Evolutionary conservation across 805 yeast genomes (phyloP), one percentile per base, ranked within the genome.

Genomic region (Lipomyces yamanashiensis): DNA sequence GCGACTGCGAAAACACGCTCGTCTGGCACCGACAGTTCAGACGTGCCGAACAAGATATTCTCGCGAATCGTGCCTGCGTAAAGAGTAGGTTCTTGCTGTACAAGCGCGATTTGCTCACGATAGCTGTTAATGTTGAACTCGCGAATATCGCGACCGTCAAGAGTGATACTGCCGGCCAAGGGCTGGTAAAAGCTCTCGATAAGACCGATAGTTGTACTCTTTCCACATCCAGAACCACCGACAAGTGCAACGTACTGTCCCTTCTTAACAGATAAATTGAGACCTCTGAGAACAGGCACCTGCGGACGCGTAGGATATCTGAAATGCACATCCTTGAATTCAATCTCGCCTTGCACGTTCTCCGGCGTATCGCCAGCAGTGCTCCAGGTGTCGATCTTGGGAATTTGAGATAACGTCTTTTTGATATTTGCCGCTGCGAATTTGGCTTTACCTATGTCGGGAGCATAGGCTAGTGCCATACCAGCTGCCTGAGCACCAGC

Each of bases 221-320:
- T 85, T n/a, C 88, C 88, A 63, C 86, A 82, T 0, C 88, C 88
- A 0, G 87, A 83, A 0, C 87, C 82, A 1, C 88, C 88, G 6
- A 93, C 87, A 1, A 93, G 76, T 58, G 86, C 95, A 13, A 87
- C 86, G 41, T 84, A 76, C 64, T 80, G 77, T 1, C 84, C 82
- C 10, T 81, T 73, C 19, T 80, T 74, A 43, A 92, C 79, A 0
- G 71, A 67, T 17, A 88, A 68, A 51, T 76, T 75, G 1, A 90
- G 77, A 43, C 85, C 76, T 0, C 82, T 77, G 36, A 93, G 73
- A 0, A 85, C 85, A 5, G 76, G 64, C 1, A 72, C 71, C 33
- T 71, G 66, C 6, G 70, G 70, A 3, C 76, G 67, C 3, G 76
- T 71, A 10, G 76, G 76, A 50, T 74, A 74, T 19, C 71, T 51